Base-by-base conservation (phyloP, 495 filamentous ascomycete species). In the Podospora pseudocomata region DNA sequence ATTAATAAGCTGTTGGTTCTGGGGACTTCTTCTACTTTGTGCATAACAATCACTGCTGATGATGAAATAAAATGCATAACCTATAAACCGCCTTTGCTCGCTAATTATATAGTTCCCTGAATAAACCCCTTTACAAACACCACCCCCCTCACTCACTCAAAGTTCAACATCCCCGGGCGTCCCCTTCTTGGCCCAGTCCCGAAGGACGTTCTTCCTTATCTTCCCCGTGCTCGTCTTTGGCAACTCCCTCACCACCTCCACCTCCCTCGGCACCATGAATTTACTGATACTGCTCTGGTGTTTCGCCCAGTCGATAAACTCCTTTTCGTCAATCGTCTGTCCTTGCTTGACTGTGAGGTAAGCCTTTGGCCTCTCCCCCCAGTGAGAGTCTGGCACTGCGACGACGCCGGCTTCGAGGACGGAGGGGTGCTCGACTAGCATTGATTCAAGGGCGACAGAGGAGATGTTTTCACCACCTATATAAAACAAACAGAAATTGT, bases 221-320 rank as follows among this genome's bases (percentile, higher is more conserved):
- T 99, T 98, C 28, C 95, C 95, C 2, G 95, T 99, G 73, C 90
- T 93, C 28, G 96, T 99, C 86, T 99, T 98, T 15, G 95, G 95
- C 65, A 99, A 81, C 77, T 97, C 93, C 26, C 79, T 67, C 34
- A 99, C 88, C 64, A 99, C 83, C 80, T 96, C 93, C 1, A 98
- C 92, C 82, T 98, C 95, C 60, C 90, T 84, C 11, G 95, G 95
- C 26, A 98, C 88, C 95, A 98, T 98, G 76, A 97, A 99, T 72
- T 88, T 91, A 79, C 91, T 93, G 71, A 99, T 97, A 27, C 78
- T 78, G 72, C 90, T 90, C 67, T 87, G 82, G 65, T 88, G 80
- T 72, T 90, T 92, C 13, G 94, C 94, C 95, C 95, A 99, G 49
- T 84, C 75, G 66, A 99, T 92, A 18, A 99, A 82, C 15, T 92